Evolutionary conservation across 2,329 filamentous ascomycete species (phyloP).

Genomic region (Hypoxylon sp.): DNA sequence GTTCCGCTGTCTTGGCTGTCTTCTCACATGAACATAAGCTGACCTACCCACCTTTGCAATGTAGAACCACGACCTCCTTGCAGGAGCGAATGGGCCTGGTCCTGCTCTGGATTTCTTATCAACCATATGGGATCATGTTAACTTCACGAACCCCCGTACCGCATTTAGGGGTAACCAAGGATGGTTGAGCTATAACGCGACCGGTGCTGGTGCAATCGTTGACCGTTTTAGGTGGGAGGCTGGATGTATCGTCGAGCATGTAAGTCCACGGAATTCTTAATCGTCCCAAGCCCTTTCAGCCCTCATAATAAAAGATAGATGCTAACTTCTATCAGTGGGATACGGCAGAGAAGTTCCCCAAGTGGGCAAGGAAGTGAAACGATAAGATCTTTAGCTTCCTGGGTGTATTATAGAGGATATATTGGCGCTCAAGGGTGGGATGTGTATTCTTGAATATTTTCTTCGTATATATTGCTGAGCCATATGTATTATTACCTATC

Average conservation of each 20-base stretch:
- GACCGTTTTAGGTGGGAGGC: conserved; percentile 47
- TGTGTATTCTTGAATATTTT: not conserved
- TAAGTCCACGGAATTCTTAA: conserved; percentile 25
- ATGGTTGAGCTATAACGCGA: conserved; percentile 43
- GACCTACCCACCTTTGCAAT: conserved; percentile 1
- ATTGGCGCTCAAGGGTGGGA: not conserved
- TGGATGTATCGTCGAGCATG: conserved; percentile 50
- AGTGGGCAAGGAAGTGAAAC: conserved; percentile 5
- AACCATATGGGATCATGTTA: conserved; percentile 35
- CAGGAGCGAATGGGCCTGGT: conserved; percentile 39
- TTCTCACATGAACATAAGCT: not conserved
- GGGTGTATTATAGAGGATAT: not conserved
- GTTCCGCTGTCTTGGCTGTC: not conserved
- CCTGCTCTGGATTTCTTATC: conserved; percentile 39
- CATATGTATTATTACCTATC: not conserved
- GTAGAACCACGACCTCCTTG: conserved; percentile 46
- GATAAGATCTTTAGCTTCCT: not conserved
- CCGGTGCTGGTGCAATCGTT: conserved; percentile 39
- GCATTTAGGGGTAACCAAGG: conserved; percentile 39
- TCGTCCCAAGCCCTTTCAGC: not conserved
- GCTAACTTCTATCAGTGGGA: conserved; percentile 38
- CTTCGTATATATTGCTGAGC: not conserved
- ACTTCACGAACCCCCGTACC: conserved; percentile 39
- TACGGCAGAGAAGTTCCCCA: conserved; percentile 36
- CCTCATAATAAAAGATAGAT: not conserved